Evolutionary conservation across 192 early-diverging fungal species (phyloP).

Genomic region (Diversispora epigaea): DNA sequence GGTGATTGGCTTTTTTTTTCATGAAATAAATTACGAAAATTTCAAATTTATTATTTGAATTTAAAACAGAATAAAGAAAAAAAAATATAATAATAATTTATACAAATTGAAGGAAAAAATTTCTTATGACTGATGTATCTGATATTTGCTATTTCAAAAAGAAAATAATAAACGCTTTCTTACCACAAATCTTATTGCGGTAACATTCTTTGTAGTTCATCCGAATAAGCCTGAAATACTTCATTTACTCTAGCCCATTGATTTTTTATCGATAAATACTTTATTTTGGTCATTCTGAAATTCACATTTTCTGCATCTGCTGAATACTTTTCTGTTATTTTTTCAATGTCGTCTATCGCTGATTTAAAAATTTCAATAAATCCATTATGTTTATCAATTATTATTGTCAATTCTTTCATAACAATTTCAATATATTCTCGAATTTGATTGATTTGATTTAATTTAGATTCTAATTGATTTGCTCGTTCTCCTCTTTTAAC

Average conservation of each 20-base stretch:
- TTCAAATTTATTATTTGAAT: no score
- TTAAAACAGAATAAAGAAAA: no score
- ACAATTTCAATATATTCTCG: neutral
- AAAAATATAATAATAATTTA: no score
- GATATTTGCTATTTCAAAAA: no score
- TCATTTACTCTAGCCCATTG: neutral
- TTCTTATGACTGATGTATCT: no score
- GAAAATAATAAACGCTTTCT: no score
- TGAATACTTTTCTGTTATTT: neutral
- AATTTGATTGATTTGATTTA: neutral
- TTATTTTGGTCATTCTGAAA: slow-evolving; percentile 7
- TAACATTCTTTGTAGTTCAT: neutral
- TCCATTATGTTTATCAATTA: neutral
- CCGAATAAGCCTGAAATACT: neutral
- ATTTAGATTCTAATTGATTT: neutral
- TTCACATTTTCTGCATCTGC: no score
- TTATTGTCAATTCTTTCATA: neutral
- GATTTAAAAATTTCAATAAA: neutral
- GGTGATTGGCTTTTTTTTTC: no score
- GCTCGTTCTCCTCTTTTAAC: neutral
- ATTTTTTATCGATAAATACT: neutral
- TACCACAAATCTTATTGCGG: no score
- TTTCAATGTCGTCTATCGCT: neutral
- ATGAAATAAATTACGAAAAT: no score
- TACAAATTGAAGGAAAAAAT: no score